Base-by-base conservation (phyloP, 106 monocot genomes). In the Triglochin maritima region DNA sequence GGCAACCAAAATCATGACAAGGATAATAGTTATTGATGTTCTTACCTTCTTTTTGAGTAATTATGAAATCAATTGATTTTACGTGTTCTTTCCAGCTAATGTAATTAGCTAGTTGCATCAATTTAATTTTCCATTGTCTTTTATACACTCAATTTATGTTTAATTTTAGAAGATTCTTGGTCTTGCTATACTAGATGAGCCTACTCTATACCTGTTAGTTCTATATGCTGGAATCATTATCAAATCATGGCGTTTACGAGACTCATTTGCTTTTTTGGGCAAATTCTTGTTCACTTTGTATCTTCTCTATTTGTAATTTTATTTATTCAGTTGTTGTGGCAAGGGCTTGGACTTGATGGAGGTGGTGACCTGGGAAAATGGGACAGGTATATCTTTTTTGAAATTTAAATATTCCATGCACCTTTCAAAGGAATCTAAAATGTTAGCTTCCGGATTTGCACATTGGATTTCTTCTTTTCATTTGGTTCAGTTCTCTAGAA, bases 331-430 rank as follows among this genome's bases (percentile, higher is more conserved):
- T 71, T 90, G 46, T 63, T 87, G 42, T 95, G 94, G 94, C 72
- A 87, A 76, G 94, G 94, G 66, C 89, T 95, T 71, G 94, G 94
- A 11, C 77, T 90, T 76, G 90, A 77, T 67, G 94, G 85, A 49
- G 81, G 79, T 51, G 65, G 49, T 60, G 74, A 72, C 67, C 67
- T 95, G n/a, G 94, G 90, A 80, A 72, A 76, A 14, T 95, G 94
- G 94, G 51, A 83, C 44, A 68, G 87, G 94, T 95, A 86, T 46
- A n/a, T 3, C 66, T n/a, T 42, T 52, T 51, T 29, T n/a, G n/a
- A n/a, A n/a, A 64, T 44, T 55, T 55, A 12, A 9, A 55, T 12
- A 55, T 8, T 55, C 55, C 10, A 55, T 55, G 10, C 3, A 4
- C 10, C 14, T 55, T n/a, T 8, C 13, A 55, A 55, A 55, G 14